phyloP scores from a whole-genome alignment of 1,139 yeast genomes.

The Nadsonia commutata region DNA sequence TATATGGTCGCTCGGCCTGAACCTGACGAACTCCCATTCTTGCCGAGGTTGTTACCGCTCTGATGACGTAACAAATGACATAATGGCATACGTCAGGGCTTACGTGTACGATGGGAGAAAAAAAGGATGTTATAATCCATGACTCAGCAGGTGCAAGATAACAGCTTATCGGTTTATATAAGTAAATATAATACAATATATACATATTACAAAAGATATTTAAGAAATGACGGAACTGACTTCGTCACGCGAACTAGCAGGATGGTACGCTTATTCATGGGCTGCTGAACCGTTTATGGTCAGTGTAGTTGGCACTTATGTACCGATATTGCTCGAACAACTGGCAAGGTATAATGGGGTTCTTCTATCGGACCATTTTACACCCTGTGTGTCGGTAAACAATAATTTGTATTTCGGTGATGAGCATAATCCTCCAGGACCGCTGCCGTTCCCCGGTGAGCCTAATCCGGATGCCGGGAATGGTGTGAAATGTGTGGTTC shows the following conservation, averaged over 20 bases:
- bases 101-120: no score
- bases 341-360: slow-evolving; percentile 57
- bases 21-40: no score
- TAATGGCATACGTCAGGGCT: no score
- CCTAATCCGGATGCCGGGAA: slow-evolving; percentile 9
- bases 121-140: no score
- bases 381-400: slow-evolving; percentile 28
- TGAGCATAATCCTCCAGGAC: neutral
- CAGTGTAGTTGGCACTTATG: slow-evolving; percentile 56
- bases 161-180: no score
- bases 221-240: no score
- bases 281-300: slow-evolving; percentile 67
- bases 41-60: no score
- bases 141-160: no score
- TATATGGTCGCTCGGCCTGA: no score
- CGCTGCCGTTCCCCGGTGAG: slow-evolving; percentile 9
- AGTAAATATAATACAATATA: no score
- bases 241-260: slow-evolving; percentile 15
- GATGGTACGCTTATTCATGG: slow-evolving; percentile 39
- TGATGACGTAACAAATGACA: no score
- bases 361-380: slow-evolving; percentile 32
- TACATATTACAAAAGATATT: no score
- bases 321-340: slow-evolving; percentile 50
- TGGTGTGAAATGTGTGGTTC: slow-evolving; percentile 27
- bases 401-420: slow-evolving; percentile 4